Evolutionary conservation across 192 early-diverging fungal species (phyloP).

Genomic region (Coemansia sp.): DNA sequence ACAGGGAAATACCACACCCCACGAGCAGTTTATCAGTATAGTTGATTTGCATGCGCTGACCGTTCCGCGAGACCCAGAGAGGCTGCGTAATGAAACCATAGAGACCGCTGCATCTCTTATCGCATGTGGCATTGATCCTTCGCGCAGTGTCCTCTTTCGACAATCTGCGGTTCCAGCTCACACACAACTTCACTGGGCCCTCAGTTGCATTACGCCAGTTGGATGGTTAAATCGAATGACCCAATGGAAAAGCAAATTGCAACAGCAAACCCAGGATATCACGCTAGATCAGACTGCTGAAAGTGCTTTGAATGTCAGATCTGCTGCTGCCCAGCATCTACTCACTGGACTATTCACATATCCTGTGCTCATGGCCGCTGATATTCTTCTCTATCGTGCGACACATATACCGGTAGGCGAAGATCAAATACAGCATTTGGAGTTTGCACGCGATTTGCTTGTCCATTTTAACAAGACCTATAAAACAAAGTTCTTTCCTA

Average conservation of each 20-base stretch:
- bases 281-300: not conserved
- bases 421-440: slow-evolving; percentile 90
- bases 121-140: slow-evolving; percentile 80
- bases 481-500: slow-evolving; percentile 61
- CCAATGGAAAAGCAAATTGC: slow-evolving; percentile 81
- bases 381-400: slow-evolving; percentile 82
- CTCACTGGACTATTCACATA: slow-evolving; percentile 82
- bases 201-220: slow-evolving; percentile 84
- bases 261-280: slow-evolving; percentile 36
- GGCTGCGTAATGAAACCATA: slow-evolving; percentile 60
- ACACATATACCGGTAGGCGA: slow-evolving; percentile 90
- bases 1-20: slow-evolving; percentile 18
- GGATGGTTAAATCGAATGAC: slow-evolving; percentile 93
- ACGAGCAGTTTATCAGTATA: slow-evolving; percentile 67
- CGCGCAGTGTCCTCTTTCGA: slow-evolving; percentile 72
- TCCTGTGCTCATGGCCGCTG: slow-evolving; percentile 89
- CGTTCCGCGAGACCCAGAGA: slow-evolving; percentile 63
- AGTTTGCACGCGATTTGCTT: slow-evolving; percentile 80
- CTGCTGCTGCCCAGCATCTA: slow-evolving; percentile 25
- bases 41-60: slow-evolving; percentile 94
- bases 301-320: slow-evolving; percentile 13
- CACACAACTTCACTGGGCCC: slow-evolving; percentile 80
- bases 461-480: slow-evolving; percentile 73
- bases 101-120: slow-evolving; percentile 77
- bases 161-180: slow-evolving; percentile 80